Conservation (phyloP, 1,139 yeast genomes). For the Pichia kudriavzevii region DNA sequence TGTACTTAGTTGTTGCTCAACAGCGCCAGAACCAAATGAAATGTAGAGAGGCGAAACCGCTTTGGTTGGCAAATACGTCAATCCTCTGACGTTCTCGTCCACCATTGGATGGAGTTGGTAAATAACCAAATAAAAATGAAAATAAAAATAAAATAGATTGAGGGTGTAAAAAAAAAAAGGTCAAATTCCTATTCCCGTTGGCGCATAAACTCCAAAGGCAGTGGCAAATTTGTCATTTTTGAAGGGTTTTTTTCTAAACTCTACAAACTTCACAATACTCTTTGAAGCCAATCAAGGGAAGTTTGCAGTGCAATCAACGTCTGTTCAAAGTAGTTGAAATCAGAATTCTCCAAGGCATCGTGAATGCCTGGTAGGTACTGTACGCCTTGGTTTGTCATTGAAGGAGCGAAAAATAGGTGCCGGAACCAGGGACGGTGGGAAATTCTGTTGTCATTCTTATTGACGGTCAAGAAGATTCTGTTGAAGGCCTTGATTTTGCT, state of each 20-base stretch:
- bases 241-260: background rate
- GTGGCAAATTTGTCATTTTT: background rate
- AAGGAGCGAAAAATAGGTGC: slow-evolving; percentile 38
- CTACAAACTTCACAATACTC: background rate
- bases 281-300: slow-evolving; percentile 2
- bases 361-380: slow-evolving; percentile 33
- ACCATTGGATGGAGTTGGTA: too few relatives aligned
- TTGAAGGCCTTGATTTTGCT: slow-evolving; percentile 48
- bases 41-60: too few relatives aligned
- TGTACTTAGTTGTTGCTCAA: too few relatives aligned
- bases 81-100: too few relatives aligned
- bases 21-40: too few relatives aligned
- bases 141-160: too few relatives aligned
- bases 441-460: slow-evolving; percentile 18
- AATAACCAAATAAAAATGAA: too few relatives aligned
- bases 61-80: too few relatives aligned
- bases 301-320: slow-evolving; percentile 13
- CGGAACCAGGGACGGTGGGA: slow-evolving; percentile 35
- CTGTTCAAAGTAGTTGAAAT: slow-evolving; percentile 24
- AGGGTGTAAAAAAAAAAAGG: too few relatives aligned
- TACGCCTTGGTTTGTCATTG: slow-evolving; percentile 28
- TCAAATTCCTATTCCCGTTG: too few relatives aligned
- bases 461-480: slow-evolving; percentile 27
- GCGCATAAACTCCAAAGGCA: too few relatives aligned
- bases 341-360: slow-evolving; percentile 30